Evolutionary conservation across 805 yeast species (phyloP).

Genomic region (Wickerhamiella lipophila): DNA sequence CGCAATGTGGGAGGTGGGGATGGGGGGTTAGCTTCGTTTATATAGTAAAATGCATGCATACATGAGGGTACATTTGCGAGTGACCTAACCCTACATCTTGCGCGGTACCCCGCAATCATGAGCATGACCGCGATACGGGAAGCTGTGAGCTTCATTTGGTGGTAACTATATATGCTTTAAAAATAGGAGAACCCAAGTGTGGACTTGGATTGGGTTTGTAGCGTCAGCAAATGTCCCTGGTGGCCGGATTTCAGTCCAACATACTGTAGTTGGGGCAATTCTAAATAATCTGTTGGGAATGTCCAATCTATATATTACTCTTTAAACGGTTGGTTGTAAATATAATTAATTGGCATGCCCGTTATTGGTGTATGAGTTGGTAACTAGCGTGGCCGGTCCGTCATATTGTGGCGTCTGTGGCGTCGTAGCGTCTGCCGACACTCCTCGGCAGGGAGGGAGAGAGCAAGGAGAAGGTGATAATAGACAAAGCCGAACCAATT

Average conservation of each 20-base stretch:
- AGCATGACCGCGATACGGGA: no score
- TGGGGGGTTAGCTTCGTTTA: not conserved
- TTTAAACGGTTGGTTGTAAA: not conserved
- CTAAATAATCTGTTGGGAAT: not conserved
- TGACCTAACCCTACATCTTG: not conserved
- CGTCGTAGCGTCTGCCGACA: no score
- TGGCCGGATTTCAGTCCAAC: not conserved
- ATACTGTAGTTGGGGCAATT: not conserved
- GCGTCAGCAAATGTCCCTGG: no score
- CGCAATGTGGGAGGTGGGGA: no score
- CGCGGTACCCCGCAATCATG: not conserved
- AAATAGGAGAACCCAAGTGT: no score
- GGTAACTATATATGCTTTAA: no score
- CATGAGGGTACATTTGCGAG: slow-evolving; percentile 1
- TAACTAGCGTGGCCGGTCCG: not conserved
- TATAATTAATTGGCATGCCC: not conserved
- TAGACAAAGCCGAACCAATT: no score
- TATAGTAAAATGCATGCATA: not conserved
- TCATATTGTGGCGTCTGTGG: no score
- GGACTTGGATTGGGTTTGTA: no score
- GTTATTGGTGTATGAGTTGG: not conserved
- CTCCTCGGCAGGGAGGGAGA: no score
- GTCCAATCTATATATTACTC: not conserved
- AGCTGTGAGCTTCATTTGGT: no score
- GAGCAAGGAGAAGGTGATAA: no score